Percentiles rank a stretch among this genome's conserved stretches.
These are phyloP conservation scores for Fusarium denticulatum DNA, from an alignment of 2,329 filamentous ascomycete genomes.

Conservation along the genomic window DNA sequence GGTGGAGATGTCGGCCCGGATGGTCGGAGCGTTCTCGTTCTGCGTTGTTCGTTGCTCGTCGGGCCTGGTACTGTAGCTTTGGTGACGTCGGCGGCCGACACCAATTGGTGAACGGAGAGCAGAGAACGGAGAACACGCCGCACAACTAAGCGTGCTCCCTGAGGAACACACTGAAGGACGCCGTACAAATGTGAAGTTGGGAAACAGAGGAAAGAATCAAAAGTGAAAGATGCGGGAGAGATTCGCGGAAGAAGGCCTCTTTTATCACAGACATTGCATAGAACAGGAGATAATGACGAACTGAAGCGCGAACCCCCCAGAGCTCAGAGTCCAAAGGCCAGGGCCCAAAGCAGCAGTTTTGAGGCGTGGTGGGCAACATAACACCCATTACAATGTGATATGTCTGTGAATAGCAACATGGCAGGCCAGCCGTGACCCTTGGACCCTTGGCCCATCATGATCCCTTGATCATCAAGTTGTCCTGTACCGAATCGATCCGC, in stretches of 20 bases:
- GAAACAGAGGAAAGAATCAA: conserved; percentile 1
- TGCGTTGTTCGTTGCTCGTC: conserved; percentile 33
- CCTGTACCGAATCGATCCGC: conserved; percentile 30
- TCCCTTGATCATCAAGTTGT: conserved; percentile 28
- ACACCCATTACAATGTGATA: conserved; percentile 20
- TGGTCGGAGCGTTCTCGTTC: conserved; percentile 43
- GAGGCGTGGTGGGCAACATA: conserved; percentile 7
- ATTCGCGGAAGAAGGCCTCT: conserved; percentile 5
- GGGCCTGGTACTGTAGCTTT: conserved; percentile 36
- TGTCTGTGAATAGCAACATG: conserved; percentile 19
- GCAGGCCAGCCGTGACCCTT: conserved; percentile 15
- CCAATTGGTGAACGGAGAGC: conserved; percentile 19
- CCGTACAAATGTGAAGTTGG: not conserved
- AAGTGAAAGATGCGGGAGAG: not conserved
- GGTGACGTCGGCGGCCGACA: conserved; percentile 44
- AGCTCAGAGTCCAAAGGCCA: not conserved
- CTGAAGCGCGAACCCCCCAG: not conserved
- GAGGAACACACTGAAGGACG: conserved; percentile 27
- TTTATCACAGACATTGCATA: conserved; percentile 29
- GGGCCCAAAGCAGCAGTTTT: not conserved
- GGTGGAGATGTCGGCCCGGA: conserved; percentile 45
- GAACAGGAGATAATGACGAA: conserved; percentile 18
- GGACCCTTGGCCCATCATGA: conserved; percentile 22
- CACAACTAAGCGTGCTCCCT: conserved; percentile 30
- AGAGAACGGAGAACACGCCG: conserved; percentile 23